A percentile compares a stretch with the other conserved stretches of the same genome.
Evolutionary conservation across 108 stramenopile genomes (phyloP).

Genomic region (Skeletonema marinoi): DNA sequence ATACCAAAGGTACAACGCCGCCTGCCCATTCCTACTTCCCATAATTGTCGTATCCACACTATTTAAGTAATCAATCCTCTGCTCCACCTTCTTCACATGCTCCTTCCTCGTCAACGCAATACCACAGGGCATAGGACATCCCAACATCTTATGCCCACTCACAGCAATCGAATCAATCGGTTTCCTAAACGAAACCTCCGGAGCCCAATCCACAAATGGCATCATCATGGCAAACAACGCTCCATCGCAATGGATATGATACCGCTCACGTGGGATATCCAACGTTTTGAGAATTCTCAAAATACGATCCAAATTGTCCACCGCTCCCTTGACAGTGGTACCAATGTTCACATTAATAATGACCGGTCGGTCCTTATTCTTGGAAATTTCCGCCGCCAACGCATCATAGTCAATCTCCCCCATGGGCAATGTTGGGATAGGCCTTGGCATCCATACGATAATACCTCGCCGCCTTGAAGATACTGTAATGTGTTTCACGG

Average conservation of each 20-base stretch:
- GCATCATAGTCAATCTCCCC: conserved; percentile 89
- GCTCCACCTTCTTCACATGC: conserved; percentile 87
- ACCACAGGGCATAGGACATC: conserved; percentile 92
- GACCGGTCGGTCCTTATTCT: conserved; percentile 74
- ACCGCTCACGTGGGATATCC: conserved; percentile 80
- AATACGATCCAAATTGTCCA: conserved; percentile 89
- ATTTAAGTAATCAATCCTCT: conserved; percentile 85
- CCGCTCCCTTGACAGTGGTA: conserved; percentile 91
- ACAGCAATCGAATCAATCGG: conserved; percentile 89
- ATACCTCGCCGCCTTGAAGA: conserved; percentile 90
- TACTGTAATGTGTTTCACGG: conserved; percentile 79
- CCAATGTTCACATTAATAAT: conserved; percentile 93
- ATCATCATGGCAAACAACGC: conserved; percentile 91
- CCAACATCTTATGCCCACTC: conserved; percentile 91
- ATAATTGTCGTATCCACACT: conserved; percentile 86
- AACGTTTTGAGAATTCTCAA: conserved; percentile 69
- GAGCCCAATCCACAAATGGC: conserved; percentile 85
- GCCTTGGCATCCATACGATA: conserved; percentile 87
- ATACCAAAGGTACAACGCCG: conserved; percentile 89
- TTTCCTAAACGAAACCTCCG: conserved; percentile 78
- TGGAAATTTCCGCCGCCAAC: conserved; percentile 62
- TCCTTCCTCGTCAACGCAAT: conserved; percentile 84
- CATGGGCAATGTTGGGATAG: conserved; percentile 86
- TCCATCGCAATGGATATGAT: conserved; percentile 89
- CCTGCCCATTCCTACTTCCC: conserved; percentile 82